These are phyloP conservation scores for Chaetomiaceae sp. DNA, from an alignment of 2,329 filamentous ascomycete genomes.

Conservation along the genomic window DNA sequence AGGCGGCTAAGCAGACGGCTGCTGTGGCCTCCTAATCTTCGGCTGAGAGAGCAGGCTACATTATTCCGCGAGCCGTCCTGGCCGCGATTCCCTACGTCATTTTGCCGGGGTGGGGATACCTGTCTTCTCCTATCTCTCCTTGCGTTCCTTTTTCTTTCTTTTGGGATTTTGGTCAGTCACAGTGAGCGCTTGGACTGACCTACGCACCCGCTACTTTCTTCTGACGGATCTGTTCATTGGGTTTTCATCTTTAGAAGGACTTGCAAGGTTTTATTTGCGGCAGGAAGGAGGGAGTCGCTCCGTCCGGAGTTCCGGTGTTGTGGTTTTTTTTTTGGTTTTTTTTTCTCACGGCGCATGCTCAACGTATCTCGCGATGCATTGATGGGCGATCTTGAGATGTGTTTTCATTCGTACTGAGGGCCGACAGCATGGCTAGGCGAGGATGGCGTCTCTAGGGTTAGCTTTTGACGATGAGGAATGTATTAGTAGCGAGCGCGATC, in stretches of 20 bases:
- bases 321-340: neutral
- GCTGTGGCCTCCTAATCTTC: neutral
- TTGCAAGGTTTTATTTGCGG: no score
- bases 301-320: neutral
- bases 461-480: no score
- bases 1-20: slow-evolving; percentile 15
- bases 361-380: no score
- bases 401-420: neutral
- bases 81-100: neutral
- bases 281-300: neutral
- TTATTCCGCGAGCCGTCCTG: no score
- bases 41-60: neutral
- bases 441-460: neutral
- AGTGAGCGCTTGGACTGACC: no score
- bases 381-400: no score
- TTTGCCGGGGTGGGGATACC: neutral
- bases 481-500: no score
- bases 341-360: neutral
- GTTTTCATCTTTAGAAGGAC: neutral
- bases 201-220: no score
- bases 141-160: neutral
- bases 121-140: neutral
- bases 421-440: neutral
- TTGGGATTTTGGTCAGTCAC: neutral
- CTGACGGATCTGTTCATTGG: neutral